phyloP scores from a whole-genome alignment of 163 green algal genomes.

The Trebouxia gelatinosa region DNA sequence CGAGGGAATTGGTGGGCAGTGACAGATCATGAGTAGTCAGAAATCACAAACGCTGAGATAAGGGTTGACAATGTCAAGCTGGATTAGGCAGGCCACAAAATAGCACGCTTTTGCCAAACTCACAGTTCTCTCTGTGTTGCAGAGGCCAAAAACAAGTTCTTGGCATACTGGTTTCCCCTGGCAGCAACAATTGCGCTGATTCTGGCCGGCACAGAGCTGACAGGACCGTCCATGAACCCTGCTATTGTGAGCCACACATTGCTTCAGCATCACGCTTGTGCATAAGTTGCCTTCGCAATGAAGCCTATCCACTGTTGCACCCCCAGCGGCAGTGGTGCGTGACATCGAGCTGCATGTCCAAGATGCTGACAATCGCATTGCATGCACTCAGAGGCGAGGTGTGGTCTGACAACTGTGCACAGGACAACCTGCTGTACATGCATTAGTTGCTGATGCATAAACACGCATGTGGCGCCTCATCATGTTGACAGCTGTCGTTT shows the following conservation, averaged over 20 bases:
- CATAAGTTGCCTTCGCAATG: neutral
- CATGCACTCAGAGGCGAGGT: no score
- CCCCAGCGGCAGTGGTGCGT: no score
- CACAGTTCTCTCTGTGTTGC: neutral
- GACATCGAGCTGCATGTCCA: neutral
- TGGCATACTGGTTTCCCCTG: constrained; percentile 9
- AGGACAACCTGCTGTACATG: neutral
- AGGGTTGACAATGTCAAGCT: no score
- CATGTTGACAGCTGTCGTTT: neutral
- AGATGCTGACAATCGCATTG: neutral
- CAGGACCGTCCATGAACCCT: constrained; percentile 20
- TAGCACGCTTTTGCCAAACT: no score
- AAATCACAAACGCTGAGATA: no score
- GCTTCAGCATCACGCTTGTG: neutral
- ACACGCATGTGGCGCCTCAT: neutral
- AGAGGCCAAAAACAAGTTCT: constrained; percentile 16
- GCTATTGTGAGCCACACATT: neutral
- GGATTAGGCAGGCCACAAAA: no score
- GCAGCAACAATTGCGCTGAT: constrained; percentile 8
- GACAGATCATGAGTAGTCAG: neutral
- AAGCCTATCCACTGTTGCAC: no score
- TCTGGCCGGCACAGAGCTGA: neutral
- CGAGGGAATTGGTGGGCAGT: neutral
- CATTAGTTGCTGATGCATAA: neutral
- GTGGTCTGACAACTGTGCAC: no score